These are phyloP conservation scores for Austroboletus novae-zelandiae DNA, from an alignment of 1,284 basidiomycete species.

Conservation along the genomic window DNA sequence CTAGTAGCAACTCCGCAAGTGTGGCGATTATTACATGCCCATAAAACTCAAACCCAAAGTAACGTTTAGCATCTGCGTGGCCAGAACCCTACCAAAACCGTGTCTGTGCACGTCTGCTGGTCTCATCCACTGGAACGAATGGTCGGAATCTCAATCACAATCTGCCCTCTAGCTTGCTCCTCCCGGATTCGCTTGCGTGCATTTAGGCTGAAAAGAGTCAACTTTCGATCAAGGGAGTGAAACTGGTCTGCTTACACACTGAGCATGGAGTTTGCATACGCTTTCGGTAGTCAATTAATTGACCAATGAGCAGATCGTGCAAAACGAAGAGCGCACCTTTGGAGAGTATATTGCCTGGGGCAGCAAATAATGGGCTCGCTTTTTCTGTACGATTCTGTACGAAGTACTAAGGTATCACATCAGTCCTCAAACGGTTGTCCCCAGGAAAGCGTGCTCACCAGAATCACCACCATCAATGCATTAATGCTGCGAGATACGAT, in stretches of 20 bases:
- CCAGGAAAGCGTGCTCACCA: slow-evolving; percentile 9
- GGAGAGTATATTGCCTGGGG: neutral
- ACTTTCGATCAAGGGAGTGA: neutral
- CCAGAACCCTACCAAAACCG: neutral
- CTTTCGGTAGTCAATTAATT: slow-evolving; percentile 5
- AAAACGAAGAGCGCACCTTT: no score
- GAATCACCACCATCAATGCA: slow-evolving; percentile 5
- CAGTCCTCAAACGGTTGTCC: neutral
- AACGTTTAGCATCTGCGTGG: no score
- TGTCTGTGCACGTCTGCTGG: neutral
- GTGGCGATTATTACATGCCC: no score
- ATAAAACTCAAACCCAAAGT: no score
- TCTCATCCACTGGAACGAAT: slow-evolving; percentile 10
- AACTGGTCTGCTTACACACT: slow-evolving; percentile 14
- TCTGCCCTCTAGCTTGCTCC: neutral
- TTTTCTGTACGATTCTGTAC: slow-evolving; percentile 1
- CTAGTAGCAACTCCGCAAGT: no score
- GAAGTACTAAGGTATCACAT: slow-evolving; percentile 12
- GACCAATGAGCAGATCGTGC: neutral
- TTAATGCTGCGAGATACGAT: slow-evolving; percentile 12
- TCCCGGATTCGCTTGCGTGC: slow-evolving; percentile 16
- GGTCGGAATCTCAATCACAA: slow-evolving; percentile 14
- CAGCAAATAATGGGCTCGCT: neutral
- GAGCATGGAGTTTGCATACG: slow-evolving; percentile 27
- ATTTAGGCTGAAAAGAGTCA: slow-evolving; percentile 12